Conservation (phyloP, 2,329 filamentous ascomycete species). For the Xylaria sp. region DNA sequence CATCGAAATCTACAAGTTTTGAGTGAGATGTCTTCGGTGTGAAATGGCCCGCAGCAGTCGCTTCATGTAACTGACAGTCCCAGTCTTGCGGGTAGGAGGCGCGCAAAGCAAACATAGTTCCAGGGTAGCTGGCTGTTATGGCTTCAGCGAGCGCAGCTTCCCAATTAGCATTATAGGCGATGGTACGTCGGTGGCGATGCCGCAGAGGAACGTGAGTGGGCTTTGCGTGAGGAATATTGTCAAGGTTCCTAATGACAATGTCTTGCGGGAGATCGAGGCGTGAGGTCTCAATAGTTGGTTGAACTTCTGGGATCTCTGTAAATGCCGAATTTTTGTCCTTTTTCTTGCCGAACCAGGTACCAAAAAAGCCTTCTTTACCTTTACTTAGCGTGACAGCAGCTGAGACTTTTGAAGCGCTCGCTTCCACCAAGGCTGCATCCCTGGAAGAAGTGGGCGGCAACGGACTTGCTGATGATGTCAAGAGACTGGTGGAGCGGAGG, state of each 20-base stretch:
- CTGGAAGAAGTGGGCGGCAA: conserved; percentile 18
- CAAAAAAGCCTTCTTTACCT: conserved; percentile 37
- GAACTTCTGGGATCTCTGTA: conserved; percentile 20
- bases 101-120: conserved; percentile 32
- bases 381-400: conserved; percentile 33
- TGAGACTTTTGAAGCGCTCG: conserved; percentile 39
- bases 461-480: conserved; percentile 30
- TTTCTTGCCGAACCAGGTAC: conserved; percentile 42
- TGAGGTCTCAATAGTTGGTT: conserved; percentile 5
- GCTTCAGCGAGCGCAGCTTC: conserved; percentile 48
- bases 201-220: conserved; percentile 36
- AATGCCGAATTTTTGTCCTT: conserved; percentile 35
- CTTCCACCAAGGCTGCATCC: conserved; percentile 38
- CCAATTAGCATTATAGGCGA: conserved; percentile 50
- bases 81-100: conserved; percentile 41
- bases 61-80: conserved; percentile 40
- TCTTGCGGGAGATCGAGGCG: conserved; percentile 35
- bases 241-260: conserved; percentile 42
- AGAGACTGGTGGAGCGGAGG: conserved; percentile 39
- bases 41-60: conserved; percentile 38
- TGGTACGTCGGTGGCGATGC: conserved; percentile 42
- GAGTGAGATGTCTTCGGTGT: background rate
- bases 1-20: conserved; percentile 35
- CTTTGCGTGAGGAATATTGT: conserved; percentile 34
- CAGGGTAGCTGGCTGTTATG: conserved; percentile 46